These are phyloP conservation scores for Schizopora paradoxa DNA, from an alignment of 1,284 basidiomycete genomes.

Conservation along the genomic window DNA sequence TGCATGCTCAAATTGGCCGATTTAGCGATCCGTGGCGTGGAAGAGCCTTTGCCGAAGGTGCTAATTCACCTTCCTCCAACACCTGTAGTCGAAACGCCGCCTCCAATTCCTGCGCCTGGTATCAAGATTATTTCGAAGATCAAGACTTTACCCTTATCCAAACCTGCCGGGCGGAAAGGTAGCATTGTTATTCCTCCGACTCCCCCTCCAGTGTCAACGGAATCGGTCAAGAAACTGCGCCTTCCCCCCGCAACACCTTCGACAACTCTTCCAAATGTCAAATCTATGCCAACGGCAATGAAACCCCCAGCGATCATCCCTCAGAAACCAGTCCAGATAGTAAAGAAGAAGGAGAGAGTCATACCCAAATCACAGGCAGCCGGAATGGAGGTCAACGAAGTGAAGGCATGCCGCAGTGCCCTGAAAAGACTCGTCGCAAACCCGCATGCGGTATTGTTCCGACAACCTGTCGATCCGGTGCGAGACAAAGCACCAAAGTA, in stretches of 20 bases:
- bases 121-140: conserved; percentile 46
- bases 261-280: conserved; percentile 18
- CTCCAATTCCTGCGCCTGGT: conserved; percentile 36
- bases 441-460: conserved; percentile 71
- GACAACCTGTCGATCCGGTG: conserved; percentile 87
- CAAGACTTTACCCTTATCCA: conserved; percentile 38
- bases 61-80: conserved; percentile 81
- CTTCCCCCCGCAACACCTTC: conserved; percentile 1
- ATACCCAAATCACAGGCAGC: conserved; percentile 70
- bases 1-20: conserved; percentile 91
- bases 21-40: conserved; percentile 75
- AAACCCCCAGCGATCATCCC: conserved; percentile 13
- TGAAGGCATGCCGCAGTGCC: conserved; percentile 75
- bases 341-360: conserved; percentile 40
- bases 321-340: conserved; percentile 16
- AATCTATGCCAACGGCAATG: conserved; percentile 22
- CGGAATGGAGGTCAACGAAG: conserved; percentile 79
- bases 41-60: conserved; percentile 83
- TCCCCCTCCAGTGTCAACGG: conserved; percentile 4
- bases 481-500: conserved; percentile 82
- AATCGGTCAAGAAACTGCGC: conserved; percentile 7
- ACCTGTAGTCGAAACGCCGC: conserved; percentile 57
- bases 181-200: conserved; percentile 7
- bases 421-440: conserved; percentile 76
- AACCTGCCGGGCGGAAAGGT: conserved; percentile 6